Conservation (phyloP, 345 rosid genomes). For the Ailanthus altissimus region DNA sequence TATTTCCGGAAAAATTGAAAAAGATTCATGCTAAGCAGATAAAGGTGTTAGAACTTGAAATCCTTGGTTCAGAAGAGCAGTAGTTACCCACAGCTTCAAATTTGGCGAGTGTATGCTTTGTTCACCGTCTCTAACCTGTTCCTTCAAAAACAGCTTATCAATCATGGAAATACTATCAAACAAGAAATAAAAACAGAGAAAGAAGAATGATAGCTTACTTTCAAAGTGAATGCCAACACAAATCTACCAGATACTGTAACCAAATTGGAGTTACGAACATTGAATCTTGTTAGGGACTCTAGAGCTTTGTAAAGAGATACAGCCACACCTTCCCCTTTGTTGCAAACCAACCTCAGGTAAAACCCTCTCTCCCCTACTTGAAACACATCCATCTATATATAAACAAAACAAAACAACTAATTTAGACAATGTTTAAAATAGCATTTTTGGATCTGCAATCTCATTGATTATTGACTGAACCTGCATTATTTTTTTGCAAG, state of each 20-base stretch:
- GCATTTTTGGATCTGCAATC: too few relatives aligned
- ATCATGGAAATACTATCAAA: neutral
- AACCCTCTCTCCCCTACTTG: conserved; percentile 78
- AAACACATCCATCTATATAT: conserved; percentile 58
- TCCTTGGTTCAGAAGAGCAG: conserved; percentile 78
- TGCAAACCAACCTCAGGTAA: conserved; percentile 61
- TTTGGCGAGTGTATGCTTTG: conserved; percentile 55
- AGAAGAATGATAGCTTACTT: conserved; percentile 39
- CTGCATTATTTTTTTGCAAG: conserved; percentile 54
- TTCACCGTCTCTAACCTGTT: conserved; percentile 54
- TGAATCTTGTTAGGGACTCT: conserved; percentile 69
- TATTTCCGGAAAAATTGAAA: neutral
- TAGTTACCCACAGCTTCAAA: conserved; percentile 71
- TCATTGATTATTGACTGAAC: conserved; percentile 28
- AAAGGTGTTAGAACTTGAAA: conserved; percentile 42
- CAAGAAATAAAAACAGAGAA: neutral
- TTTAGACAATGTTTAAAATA: neutral
- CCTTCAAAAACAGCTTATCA: neutral
- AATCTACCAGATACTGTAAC: conserved; percentile 51
- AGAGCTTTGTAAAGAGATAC: conserved; percentile 67
- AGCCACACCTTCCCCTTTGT: conserved; percentile 58
- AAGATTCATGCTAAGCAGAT: conserved; percentile 13
- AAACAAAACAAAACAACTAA: neutral
- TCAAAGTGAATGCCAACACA: conserved; percentile 56
- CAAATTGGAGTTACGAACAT: conserved; percentile 70